Evolutionary conservation across 306 rosid genomes (phyloP).

Genomic region (Clitoria ternatea): DNA sequence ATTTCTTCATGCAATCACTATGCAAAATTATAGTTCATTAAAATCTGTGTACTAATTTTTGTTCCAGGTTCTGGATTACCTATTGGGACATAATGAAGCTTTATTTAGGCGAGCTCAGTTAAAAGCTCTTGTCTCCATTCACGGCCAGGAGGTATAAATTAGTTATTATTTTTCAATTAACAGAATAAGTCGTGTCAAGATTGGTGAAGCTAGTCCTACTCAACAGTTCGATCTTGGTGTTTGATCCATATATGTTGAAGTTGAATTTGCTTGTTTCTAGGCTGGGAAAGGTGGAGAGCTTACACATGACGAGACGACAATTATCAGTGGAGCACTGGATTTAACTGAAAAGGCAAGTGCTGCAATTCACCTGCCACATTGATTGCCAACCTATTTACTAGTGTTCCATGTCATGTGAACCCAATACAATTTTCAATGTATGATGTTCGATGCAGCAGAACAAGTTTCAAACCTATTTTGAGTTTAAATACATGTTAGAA

Average conservation of each 20-base stretch:
- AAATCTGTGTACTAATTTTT: neutral
- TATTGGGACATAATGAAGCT: conserved; percentile 87
- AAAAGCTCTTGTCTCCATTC: conserved; percentile 94
- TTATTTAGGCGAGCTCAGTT: conserved; percentile 96
- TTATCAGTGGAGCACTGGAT: conserved; percentile 96
- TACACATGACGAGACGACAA: conserved; percentile 94
- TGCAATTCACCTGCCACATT: conserved; percentile 1
- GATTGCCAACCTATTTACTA: conserved; percentile 5
- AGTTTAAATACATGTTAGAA: conserved; percentile 20
- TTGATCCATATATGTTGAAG: neutral
- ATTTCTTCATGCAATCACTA: neutral
- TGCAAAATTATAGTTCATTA: neutral
- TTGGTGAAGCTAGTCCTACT: conserved; percentile 14
- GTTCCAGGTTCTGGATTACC: conserved; percentile 70
- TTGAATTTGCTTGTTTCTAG: conserved; percentile 39
- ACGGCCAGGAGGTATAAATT: conserved; percentile 69
- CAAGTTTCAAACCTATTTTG: conserved; percentile 9
- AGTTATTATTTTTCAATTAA: neutral
- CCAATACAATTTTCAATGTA: neutral
- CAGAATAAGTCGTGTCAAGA: conserved; percentile 9
- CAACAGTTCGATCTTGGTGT: neutral
- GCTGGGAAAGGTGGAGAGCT: conserved; percentile 99
- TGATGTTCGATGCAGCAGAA: conserved; percentile 19
- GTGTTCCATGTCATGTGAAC: conserved; percentile 6
- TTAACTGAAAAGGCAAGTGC: conserved; percentile 84